A percentile compares a stretch with the other conserved stretches of the same genome.
These are phyloP conservation scores for Talaromyces sp. DNA, from an alignment of 2,329 filamentous ascomycete genomes.

Conservation along the genomic window DNA sequence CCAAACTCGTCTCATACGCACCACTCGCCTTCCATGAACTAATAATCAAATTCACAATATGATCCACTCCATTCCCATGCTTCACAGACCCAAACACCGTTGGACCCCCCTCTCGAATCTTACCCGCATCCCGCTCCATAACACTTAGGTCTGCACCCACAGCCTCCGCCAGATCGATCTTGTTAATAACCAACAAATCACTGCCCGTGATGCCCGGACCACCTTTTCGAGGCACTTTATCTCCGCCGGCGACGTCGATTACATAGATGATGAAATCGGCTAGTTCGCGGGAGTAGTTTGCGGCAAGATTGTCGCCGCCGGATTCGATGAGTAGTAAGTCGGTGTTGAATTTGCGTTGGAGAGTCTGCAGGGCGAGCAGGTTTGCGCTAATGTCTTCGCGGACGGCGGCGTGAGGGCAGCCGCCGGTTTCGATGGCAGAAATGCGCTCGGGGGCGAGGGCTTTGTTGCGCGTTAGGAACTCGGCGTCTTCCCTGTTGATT, in stretches of 20 bases:
- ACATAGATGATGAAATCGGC: slow-evolving; percentile 99
- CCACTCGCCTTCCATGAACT: slow-evolving; percentile 92
- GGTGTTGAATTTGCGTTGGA: slow-evolving; percentile 74
- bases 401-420: slow-evolving; percentile 93
- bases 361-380: slow-evolving; percentile 82
- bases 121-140: slow-evolving; percentile 91
- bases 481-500: slow-evolving; percentile 73
- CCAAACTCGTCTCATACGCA: slow-evolving; percentile 52
- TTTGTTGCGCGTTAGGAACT: slow-evolving; percentile 84
- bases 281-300: slow-evolving; percentile 92
- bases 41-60: slow-evolving; percentile 82
- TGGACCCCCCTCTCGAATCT: slow-evolving; percentile 92
- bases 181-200: slow-evolving; percentile 91
- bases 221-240: slow-evolving; percentile 94
- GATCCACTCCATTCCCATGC: slow-evolving; percentile 75
- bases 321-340: slow-evolving; percentile 92
- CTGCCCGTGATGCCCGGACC: slow-evolving; percentile 96
- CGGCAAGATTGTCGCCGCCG: slow-evolving; percentile 92
- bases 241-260: slow-evolving; percentile 92
- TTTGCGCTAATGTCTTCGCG: slow-evolving; percentile 96
- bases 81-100: slow-evolving; percentile 98
- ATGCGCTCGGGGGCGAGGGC: slow-evolving; percentile 82
- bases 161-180: slow-evolving; percentile 88
- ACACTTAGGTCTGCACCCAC: slow-evolving; percentile 86
- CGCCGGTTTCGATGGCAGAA: slow-evolving; percentile 93